phyloP scores from a whole-genome alignment of 306 rosid species.

The Psophocarpus tetragonolobus region DNA sequence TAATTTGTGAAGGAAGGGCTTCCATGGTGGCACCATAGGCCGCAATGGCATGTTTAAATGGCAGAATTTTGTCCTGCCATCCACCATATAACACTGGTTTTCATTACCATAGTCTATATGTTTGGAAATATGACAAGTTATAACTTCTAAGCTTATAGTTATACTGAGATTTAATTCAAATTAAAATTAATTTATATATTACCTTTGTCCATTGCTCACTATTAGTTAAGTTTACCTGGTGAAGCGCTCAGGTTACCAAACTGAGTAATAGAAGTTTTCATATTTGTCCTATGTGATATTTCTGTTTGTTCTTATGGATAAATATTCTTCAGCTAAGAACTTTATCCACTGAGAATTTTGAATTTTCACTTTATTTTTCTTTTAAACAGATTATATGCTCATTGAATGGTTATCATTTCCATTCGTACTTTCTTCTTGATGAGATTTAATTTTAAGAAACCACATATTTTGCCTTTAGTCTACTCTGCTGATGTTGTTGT shows the following conservation, averaged over 20 bases:
- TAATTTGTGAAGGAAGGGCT: too few relatives aligned
- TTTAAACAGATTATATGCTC: background rate
- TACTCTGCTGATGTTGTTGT: background rate
- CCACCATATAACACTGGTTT: too few relatives aligned
- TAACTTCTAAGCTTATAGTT: background rate
- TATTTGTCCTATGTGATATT: background rate
- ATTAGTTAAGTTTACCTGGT: background rate
- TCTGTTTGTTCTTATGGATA: conserved; percentile 11
- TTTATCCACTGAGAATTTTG: background rate
- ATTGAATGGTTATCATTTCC: background rate
- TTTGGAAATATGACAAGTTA: background rate
- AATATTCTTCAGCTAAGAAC: background rate
- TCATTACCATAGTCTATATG: background rate
- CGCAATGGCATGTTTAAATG: too few relatives aligned
- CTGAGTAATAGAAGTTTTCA: background rate
- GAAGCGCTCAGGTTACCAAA: conserved; percentile 4
- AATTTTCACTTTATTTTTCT: background rate
- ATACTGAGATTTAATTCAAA: background rate
- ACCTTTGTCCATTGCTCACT: background rate
- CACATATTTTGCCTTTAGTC: background rate
- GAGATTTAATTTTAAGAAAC: background rate
- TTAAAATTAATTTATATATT: background rate
- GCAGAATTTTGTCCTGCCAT: too few relatives aligned
- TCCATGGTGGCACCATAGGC: too few relatives aligned
- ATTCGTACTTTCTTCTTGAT: background rate